Base-by-base conservation (phyloP, 139 green algal species). In the Pycnococcus provasolii region DNA sequence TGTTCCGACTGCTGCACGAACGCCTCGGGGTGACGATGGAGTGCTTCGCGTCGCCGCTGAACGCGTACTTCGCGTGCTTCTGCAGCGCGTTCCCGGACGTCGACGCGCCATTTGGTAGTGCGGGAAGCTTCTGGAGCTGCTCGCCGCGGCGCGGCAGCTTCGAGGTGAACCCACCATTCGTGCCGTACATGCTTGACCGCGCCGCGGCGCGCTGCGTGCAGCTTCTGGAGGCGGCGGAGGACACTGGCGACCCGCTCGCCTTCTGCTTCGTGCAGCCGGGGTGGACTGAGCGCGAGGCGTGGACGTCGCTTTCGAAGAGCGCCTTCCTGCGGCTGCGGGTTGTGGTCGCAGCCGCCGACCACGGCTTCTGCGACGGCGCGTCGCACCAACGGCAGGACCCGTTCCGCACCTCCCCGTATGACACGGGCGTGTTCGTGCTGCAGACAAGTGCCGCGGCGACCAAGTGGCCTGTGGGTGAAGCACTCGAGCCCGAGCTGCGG, bases 351-450 rank as follows among this genome's bases (percentile, higher is more conserved):
- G 61, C 61, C 2, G 48, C n/a, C 8, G 59, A 63, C 42, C 68
- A 75, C 43, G 68, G 68, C 11, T 75, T 60, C 60, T 69, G 68
- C 53, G 68, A 75, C 45, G 68, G 68, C 2, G 48, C 68, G 41
- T 42, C 52, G 50, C 60, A 70, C 7, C 40, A 54, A 6, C 47
- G 68, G 53, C 53, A 50, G 44, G 68, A 75, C 40, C 41, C 42
- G 11, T 66, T 58, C 53, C 53, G 68, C 1, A 60, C 54, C 2
- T 66, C 52, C 39, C 42, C n/a, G 4, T 75, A 66, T 41, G 68
- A 75, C 68, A 75, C 68, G 6, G 60, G 53, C 4, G 67, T 73
- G 54, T 73, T 64, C 39, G 47, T 66, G 7, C 44, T 73, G 45
- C 67, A 73, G 55, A 66, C 54, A 13, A 42, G 4, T 39, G 52